Conservation (phyloP, 345 rosid genomes). For the Brassica juncea region DNA sequence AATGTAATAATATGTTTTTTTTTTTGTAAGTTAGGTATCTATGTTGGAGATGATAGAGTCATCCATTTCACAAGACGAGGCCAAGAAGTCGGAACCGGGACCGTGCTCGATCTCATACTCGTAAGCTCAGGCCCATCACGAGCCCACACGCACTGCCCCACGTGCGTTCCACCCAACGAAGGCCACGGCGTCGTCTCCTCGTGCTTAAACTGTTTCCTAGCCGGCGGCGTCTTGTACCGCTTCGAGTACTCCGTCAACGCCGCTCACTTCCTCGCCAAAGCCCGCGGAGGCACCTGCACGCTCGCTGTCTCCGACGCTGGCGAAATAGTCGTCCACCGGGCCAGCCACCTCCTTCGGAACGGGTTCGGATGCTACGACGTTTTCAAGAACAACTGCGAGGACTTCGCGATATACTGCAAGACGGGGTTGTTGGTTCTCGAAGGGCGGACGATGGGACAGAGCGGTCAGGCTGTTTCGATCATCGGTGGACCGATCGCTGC, state of each 20-base stretch:
- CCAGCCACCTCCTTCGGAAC: conserved; percentile 70
- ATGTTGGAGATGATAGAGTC: conserved; percentile 76
- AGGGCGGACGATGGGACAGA: not conserved
- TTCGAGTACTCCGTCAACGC: conserved; percentile 79
- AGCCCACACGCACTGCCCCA: conserved; percentile 57
- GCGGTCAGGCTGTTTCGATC: not conserved
- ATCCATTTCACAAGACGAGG: conserved; percentile 89
- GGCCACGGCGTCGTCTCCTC: conserved; percentile 75
- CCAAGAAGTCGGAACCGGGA: conserved; percentile 92
- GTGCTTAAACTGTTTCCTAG: conserved; percentile 85
- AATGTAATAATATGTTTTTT: not conserved
- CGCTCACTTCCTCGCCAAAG: conserved; percentile 77
- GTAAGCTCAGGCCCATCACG: conserved; percentile 73
- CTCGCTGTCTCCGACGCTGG: conserved; percentile 64
- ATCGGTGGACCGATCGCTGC: conserved; percentile 81
- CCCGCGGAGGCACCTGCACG: conserved; percentile 93
- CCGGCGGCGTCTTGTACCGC: conserved; percentile 75
- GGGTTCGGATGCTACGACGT: conserved; percentile 75
- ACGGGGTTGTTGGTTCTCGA: not conserved
- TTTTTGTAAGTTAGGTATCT: conserved; percentile 53
- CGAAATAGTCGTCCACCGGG: conserved; percentile 63
- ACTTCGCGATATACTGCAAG: not conserved
- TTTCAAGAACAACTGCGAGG: conserved; percentile 34
- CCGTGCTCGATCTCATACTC: conserved; percentile 66
- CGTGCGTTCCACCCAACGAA: conserved; percentile 55